Conservation (phyloP, 805 yeast species). For the Crinitomyces ghanaensis region DNA sequence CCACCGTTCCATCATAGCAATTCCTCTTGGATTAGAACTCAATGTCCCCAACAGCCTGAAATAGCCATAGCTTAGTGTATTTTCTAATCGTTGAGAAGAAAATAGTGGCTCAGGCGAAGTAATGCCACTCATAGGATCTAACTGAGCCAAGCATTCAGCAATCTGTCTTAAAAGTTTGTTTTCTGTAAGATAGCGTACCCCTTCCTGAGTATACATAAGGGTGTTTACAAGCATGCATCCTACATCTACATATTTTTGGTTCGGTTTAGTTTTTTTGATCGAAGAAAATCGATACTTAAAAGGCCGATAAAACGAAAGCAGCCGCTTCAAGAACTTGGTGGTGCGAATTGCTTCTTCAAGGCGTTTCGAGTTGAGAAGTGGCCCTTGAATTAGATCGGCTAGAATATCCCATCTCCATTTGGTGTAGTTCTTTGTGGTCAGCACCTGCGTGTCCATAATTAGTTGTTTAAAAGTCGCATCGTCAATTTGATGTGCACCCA, state of each 20-base stretch:
- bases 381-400: conserved; percentile 67
- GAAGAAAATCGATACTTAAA: conserved; percentile 71
- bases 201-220: conserved; percentile 50
- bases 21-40: conserved; percentile 48
- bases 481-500: conserved; percentile 38
- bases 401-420: conserved; percentile 85
- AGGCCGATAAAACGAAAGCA: conserved; percentile 83
- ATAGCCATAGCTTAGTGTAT: conserved; percentile 66
- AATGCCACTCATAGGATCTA: conserved; percentile 71
- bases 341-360: conserved; percentile 67
- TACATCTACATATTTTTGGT: conserved; percentile 49
- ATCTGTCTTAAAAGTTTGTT: conserved; percentile 79
- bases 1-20: conserved; percentile 65
- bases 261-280: conserved; percentile 37
- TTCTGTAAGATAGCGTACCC: conserved; percentile 51
- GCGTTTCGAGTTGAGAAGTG: conserved; percentile 57
- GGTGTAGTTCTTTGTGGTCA: conserved; percentile 64
- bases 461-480: conserved; percentile 57
- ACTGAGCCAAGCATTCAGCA: conserved; percentile 78
- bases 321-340: conserved; percentile 75
- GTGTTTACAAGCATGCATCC: conserved; percentile 69
- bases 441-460: conserved; percentile 56
- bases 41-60: conserved; percentile 67
- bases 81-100: conserved; percentile 44
- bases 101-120: conserved; percentile 65